Base-by-base conservation (phyloP, 148 eudicot species). In the Vaccinium corymbosum region DNA sequence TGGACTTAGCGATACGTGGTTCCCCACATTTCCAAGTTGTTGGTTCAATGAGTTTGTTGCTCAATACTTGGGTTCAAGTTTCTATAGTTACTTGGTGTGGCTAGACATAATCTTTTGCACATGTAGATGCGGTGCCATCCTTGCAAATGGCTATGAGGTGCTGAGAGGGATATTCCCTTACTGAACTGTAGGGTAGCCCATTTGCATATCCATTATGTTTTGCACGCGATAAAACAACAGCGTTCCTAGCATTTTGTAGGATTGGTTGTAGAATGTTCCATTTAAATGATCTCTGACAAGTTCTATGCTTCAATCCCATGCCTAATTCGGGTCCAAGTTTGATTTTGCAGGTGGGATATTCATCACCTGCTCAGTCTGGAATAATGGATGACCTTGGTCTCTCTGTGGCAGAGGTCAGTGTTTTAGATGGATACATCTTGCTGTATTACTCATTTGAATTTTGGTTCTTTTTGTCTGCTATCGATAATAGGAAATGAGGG, bases 341-440 rank as follows among this genome's bases (percentile, higher is more conserved):
- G 52, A 49, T 80, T 46, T 64, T 90, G 79, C 94, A 95, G 98
- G 91, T 91, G 48, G 98, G 98, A 62, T 95, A 61, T 92, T 94
- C 98, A 51, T 95, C 98, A 55, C 98, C 98, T 82, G 94, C 95
- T 85, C 90, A 94, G 80, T 80, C 91, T 81, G 98, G 95, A 83
- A 95, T 95, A 81, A 89, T 93, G 84, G 89, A 88, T 38, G 98
- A 95, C 80, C 88, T 94, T 19, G 95, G 93, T 77, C 93, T 95
- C 46, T 88, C 98, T 52, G 84, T 93, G 82, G 90, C 94, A 66
- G 90, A 95, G 89, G 98, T 91, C 78, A 73, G 66, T 72, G 12
- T 55, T 64, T 22, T 70, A 29, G 22, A 19, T 55, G 15, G 5
- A 19, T 14, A 79, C 22, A 13, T 48, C 8, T 3, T 0, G 15